These are phyloP conservation scores for Ogataea wickerhamii DNA, from an alignment of 805 yeast genomes.

Conservation along the genomic window DNA sequence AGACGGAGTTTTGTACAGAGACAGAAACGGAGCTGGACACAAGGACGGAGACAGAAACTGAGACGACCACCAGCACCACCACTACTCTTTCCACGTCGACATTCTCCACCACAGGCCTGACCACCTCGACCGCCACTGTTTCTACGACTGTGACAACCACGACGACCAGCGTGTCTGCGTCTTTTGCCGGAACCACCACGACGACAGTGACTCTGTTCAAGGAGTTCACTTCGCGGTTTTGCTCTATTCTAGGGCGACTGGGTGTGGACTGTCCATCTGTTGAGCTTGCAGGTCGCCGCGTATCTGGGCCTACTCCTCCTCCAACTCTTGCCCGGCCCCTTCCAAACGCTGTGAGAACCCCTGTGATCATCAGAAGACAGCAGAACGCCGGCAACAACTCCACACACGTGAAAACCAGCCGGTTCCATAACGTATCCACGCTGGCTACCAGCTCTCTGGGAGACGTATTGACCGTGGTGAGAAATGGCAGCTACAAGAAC, in stretches of 20 bases:
- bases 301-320: neutral
- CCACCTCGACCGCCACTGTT: conserved; percentile 8
- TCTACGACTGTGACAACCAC: conserved; percentile 10
- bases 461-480: conserved; percentile 1
- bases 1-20: conserved; percentile 14
- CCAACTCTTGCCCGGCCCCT: neutral
- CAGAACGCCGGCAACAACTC: neutral
- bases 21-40: conserved; percentile 10
- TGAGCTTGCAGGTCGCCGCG: conserved; percentile 3
- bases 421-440: neutral
- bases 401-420: neutral
- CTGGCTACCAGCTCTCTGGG: neutral
- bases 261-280: conserved; percentile 18
- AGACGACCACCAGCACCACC: conserved; percentile 6
- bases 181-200: conserved; percentile 8
- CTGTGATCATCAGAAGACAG: neutral
- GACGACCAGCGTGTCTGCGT: conserved; percentile 5
- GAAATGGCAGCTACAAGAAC: conserved; percentile 9
- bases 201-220: conserved; percentile 13
- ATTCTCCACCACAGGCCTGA: conserved; percentile 5
- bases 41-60: conserved; percentile 10
- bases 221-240: conserved; percentile 19
- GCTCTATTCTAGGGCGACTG: conserved; percentile 16
- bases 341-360: neutral
- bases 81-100: conserved; percentile 10